These are phyloP conservation scores for Neonectria neomacrospora DNA, from an alignment of 2,329 filamentous ascomycete genomes.

Conservation along the genomic window DNA sequence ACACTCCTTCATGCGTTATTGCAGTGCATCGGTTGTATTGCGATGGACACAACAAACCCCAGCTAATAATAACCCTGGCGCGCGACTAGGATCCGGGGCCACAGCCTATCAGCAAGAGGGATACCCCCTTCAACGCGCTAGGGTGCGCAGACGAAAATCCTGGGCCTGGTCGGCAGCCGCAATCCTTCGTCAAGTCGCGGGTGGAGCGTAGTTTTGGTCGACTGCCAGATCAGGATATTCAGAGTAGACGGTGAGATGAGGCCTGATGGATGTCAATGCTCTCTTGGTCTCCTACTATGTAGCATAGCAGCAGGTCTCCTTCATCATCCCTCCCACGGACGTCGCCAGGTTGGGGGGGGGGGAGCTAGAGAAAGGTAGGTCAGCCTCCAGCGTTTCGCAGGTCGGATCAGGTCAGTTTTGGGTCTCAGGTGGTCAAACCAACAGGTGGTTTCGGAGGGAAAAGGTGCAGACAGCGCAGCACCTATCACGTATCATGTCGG, in stretches of 20 bases:
- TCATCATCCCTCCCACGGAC: neutral
- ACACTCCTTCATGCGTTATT: constrained; percentile 32
- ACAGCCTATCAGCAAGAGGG: constrained; percentile 10
- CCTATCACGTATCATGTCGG: constrained; percentile 4
- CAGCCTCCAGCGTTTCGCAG: constrained; percentile 1
- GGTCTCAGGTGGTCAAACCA: constrained; percentile 16
- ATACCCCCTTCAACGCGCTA: constrained; percentile 1
- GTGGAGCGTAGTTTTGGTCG: constrained; percentile 25
- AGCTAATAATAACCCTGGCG: constrained; percentile 15
- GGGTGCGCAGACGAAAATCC: constrained; percentile 13
- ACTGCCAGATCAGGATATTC: neutral
- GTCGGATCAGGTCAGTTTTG: constrained; percentile 2
- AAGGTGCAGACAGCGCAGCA: constrained; percentile 16
- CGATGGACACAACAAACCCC: constrained; percentile 33
- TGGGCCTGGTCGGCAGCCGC: constrained; percentile 24
- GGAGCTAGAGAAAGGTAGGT: neutral
- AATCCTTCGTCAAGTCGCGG: constrained; percentile 15
- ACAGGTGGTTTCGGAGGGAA: constrained; percentile 22
- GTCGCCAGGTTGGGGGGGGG: neutral
- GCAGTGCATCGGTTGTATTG: constrained; percentile 33
- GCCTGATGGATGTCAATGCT: neutral
- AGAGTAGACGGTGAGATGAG: neutral
- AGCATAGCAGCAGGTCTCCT: neutral
- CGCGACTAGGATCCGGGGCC: constrained; percentile 6
- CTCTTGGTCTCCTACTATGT: neutral